These are phyloP conservation scores for Marchantia paleacea DNA, from an alignment of 225 moss, liverwort and hornwort genomes.

Conservation along the genomic window DNA sequence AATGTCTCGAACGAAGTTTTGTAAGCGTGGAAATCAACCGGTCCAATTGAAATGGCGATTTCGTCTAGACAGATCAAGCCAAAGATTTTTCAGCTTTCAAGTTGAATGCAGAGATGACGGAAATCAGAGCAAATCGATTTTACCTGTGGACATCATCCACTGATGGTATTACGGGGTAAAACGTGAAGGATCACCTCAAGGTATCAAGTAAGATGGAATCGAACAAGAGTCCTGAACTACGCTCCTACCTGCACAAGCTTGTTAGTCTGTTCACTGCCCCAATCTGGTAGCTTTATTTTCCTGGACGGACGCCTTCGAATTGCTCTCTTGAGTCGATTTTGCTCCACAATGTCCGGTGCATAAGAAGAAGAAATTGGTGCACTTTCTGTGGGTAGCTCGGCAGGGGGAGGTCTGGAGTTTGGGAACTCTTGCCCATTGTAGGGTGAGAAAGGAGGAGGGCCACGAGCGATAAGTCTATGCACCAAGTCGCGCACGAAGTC, in stretches of 20 bases:
- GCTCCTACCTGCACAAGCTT: neutral
- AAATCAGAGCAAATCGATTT: too few species aligned
- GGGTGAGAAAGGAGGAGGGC: conserved; percentile 16
- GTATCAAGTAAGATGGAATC: too few species aligned
- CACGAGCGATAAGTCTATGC: conserved; percentile 51
- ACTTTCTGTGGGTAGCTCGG: neutral
- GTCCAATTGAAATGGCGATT: too few species aligned
- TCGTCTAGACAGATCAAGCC: too few species aligned
- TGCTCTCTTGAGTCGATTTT: conserved; percentile 7
- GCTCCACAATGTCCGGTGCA: neutral
- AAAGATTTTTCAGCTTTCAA: too few species aligned
- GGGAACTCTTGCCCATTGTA: conserved; percentile 3
- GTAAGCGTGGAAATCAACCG: too few species aligned
- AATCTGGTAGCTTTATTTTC: conserved; percentile 20
- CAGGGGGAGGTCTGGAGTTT: neutral
- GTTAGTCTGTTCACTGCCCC: neutral
- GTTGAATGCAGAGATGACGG: too few species aligned
- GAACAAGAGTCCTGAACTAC: neutral
- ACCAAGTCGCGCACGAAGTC: conserved; percentile 74
- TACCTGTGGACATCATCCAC: too few species aligned
- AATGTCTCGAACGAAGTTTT: too few species aligned
- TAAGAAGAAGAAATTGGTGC: neutral
- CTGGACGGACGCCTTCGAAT: conserved; percentile 12
- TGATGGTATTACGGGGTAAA: too few species aligned
- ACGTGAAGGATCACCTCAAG: too few species aligned